Percentiles rank a stretch among this genome's conserved stretches.
These are phyloP conservation scores for Mycena amicta DNA, from an alignment of 768 basidiomycete species.

Conservation along the genomic window DNA sequence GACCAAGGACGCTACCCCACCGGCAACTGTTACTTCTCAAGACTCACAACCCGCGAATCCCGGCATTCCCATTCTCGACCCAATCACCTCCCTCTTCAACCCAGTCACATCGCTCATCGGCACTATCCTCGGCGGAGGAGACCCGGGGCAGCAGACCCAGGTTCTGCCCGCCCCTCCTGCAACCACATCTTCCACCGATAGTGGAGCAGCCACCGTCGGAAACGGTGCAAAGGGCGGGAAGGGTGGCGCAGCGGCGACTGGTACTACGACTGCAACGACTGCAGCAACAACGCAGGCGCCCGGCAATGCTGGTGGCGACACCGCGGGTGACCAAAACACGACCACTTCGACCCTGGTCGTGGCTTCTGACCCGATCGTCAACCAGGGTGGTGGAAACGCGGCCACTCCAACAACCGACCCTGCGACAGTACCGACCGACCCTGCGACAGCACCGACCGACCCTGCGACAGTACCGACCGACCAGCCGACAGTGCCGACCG, in stretches of 20 bases:
- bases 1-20: not conserved
- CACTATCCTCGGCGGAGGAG: not conserved
- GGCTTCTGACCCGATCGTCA: not conserved
- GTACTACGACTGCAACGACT: too few species aligned
- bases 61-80: not conserved
- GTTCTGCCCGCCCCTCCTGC: not conserved
- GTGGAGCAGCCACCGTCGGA: too few species aligned
- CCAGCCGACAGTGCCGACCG: too few species aligned
- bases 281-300: too few species aligned
- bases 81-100: not conserved
- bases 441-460: not conserved
- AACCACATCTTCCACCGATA: not conserved
- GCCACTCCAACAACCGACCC: not conserved
- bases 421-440: not conserved
- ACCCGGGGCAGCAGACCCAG: not conserved
- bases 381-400: not conserved
- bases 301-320: not conserved
- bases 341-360: not conserved
- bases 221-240: not conserved
- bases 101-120: not conserved
- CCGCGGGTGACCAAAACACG: not conserved
- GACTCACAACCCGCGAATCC: not conserved
- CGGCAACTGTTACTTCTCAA: too few species aligned
- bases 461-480: not conserved
- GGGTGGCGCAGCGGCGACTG: not conserved